A percentile compares a stretch with the other conserved stretches of the same genome.
Conservation (phyloP, 257 asterid genomes). For the Lycium barbarum region DNA sequence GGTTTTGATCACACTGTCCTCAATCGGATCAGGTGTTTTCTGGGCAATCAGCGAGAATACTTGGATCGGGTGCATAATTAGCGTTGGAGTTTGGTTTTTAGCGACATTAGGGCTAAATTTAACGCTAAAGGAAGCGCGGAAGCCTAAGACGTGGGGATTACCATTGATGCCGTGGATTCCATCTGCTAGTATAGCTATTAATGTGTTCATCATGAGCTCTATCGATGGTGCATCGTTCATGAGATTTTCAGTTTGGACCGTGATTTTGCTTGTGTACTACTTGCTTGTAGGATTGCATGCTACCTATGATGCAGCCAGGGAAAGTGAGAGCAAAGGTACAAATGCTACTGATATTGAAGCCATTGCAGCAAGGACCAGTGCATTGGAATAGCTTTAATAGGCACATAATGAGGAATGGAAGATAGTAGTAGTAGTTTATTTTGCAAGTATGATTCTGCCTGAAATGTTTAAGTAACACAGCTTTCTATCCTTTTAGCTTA, state of each 20-base stretch:
- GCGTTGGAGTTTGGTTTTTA: slow-evolving; percentile 37
- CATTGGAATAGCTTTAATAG: slow-evolving; percentile 19
- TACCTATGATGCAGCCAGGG: slow-evolving; percentile 45
- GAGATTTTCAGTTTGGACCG: slow-evolving; percentile 45
- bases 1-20: slow-evolving; percentile 38
- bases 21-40: slow-evolving; percentile 40
- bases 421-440: neutral
- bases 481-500: neutral
- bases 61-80: slow-evolving; percentile 42
- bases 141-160: slow-evolving; percentile 45
- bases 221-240: slow-evolving; percentile 42
- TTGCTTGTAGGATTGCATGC: slow-evolving; percentile 46
- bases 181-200: slow-evolving; percentile 45
- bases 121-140: slow-evolving; percentile 38
- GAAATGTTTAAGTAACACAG: neutral
- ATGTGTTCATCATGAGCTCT: slow-evolving; percentile 48
- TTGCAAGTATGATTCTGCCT: neutral
- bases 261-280: slow-evolving; percentile 44
- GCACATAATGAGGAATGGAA: neutral
- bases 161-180: slow-evolving; percentile 54
- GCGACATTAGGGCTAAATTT: slow-evolving; percentile 41
- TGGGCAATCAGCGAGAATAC: slow-evolving; percentile 40
- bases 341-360: slow-evolving; percentile 23
- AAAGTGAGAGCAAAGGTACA: neutral
- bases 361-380: neutral